Evolutionary conservation across 106 monocot species (phyloP).

Genomic region (Acorus calamus): DNA sequence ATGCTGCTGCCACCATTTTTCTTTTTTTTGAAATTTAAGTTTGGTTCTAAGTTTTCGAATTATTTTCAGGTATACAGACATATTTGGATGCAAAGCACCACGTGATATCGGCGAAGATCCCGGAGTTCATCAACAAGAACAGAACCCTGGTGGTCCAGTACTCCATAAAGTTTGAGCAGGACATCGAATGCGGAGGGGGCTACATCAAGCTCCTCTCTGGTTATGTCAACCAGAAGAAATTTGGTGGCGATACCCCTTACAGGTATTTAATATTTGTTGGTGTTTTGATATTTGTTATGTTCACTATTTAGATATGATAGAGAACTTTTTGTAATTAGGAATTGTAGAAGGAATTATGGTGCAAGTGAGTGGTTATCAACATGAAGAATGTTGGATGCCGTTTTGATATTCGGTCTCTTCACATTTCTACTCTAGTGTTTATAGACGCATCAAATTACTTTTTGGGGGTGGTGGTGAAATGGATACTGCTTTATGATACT

Average conservation of each 20-base stretch:
- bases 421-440: no score
- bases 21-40: neutral
- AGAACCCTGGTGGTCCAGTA: slow-evolving; percentile 83
- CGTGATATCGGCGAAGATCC: slow-evolving; percentile 86
- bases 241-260: slow-evolving; percentile 94
- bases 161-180: slow-evolving; percentile 92
- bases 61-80: slow-evolving; percentile 68
- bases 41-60: neutral
- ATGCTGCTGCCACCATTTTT: neutral
- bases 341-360: no score
- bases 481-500: no score
- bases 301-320: neutral
- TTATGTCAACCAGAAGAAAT: slow-evolving; percentile 97
- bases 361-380: no score
- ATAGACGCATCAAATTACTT: no score
- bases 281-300: neutral
- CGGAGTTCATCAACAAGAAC: slow-evolving; percentile 77
- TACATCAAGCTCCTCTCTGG: slow-evolving; percentile 94
- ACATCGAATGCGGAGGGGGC: slow-evolving; percentile 96
- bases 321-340: no score
- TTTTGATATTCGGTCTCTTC: no score
- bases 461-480: no score
- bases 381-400: no score
- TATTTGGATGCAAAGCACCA: slow-evolving; percentile 69
- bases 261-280: slow-evolving; percentile 33